Conservation (phyloP, 2,329 filamentous ascomycete species). For the Furcasterigmium sp. region DNA sequence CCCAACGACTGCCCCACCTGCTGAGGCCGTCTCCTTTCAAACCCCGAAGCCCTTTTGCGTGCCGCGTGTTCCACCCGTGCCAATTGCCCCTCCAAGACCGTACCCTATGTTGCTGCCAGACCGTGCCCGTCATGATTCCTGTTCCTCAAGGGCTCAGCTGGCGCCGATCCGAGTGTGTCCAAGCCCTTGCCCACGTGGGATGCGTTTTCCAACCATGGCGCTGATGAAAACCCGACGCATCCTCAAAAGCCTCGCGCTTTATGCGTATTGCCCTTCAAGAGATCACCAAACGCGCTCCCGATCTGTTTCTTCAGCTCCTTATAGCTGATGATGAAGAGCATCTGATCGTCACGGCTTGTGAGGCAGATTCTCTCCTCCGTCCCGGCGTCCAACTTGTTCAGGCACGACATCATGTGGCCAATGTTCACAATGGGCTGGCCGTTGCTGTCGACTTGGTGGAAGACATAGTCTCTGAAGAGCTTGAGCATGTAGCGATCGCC, state of each 20-base stretch:
- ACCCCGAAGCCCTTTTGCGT: too few relatives aligned
- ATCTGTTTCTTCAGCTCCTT: conserved; percentile 75
- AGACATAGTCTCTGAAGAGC: conserved; percentile 94
- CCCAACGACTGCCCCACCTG: too few relatives aligned
- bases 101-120: too few relatives aligned
- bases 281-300: conserved; percentile 51
- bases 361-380: conserved; percentile 81
- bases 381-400: conserved; percentile 92
- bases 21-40: too few relatives aligned
- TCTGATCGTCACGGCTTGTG: conserved; percentile 86
- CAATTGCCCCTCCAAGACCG: too few relatives aligned
- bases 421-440: conserved; percentile 81
- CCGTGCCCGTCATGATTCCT: too few relatives aligned
- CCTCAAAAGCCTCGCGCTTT: conserved; percentile 23
- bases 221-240: not conserved
- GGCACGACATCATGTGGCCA: conserved; percentile 76
- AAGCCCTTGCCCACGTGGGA: not conserved
- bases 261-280: conserved; percentile 40
- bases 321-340: conserved; percentile 81
- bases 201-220: not conserved
- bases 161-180: not conserved
- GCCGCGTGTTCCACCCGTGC: too few relatives aligned
- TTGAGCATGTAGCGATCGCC: conserved; percentile 91
- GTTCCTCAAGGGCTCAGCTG: too few relatives aligned
- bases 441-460: conserved; percentile 86